Conservation (phyloP, 345 rosid genomes). For the Eucalyptus polyanthemos region DNA sequence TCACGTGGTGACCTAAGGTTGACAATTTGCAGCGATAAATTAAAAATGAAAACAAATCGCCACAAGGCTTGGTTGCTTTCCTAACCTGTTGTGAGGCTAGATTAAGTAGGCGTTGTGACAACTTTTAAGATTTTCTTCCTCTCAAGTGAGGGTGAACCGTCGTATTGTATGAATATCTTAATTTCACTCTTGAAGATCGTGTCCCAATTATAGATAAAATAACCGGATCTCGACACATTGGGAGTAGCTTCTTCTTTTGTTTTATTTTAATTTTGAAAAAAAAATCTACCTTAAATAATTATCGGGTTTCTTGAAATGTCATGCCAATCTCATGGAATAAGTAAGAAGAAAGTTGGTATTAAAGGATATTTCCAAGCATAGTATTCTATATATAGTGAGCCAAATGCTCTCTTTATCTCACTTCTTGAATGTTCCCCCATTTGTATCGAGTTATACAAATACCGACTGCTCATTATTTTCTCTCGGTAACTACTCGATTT, state of each 20-base stretch:
- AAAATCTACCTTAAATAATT: not conserved
- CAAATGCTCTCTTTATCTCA: not conserved
- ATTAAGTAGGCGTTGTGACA: fast-evolving
- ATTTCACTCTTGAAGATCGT: not conserved
- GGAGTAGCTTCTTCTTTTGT: not conserved
- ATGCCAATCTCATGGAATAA: not conserved
- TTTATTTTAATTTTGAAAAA: not conserved
- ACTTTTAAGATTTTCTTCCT: not conserved
- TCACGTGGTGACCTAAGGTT: not conserved
- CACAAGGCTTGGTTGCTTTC: not conserved
- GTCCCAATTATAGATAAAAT: not conserved
- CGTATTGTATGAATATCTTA: not conserved
- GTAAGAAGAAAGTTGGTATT: not conserved
- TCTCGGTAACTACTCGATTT: not conserved
- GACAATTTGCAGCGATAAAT: fast-evolving
- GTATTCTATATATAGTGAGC: not conserved
- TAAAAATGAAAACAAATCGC: not conserved
- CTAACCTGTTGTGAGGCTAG: fast-evolving
- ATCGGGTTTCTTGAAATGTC: not conserved
- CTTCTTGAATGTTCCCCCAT: not conserved
- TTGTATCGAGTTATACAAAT: too few species aligned
- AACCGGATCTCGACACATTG: fast-evolving
- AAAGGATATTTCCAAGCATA: not conserved
- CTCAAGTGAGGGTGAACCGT: not conserved
- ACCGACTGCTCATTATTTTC: not conserved